These are phyloP conservation scores for Endocalyx cinctus DNA, from an alignment of 2,329 filamentous ascomycete genomes.

Conservation along the genomic window DNA sequence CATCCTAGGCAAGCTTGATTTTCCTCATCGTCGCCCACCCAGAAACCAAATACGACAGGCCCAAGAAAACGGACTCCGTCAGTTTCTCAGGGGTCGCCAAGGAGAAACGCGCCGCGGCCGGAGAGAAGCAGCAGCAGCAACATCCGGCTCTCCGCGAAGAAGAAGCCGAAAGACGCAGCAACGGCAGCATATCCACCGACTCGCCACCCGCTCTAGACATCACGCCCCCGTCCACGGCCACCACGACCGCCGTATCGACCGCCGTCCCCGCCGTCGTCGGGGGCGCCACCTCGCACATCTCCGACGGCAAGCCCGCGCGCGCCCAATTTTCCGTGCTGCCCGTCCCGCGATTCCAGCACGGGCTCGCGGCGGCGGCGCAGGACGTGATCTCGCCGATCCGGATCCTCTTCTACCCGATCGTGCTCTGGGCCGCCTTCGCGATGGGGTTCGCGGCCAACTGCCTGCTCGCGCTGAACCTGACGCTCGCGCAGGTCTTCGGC, in stretches of 20 bases:
- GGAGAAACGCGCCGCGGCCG: background rate
- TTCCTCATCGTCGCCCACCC: conserved; percentile 22
- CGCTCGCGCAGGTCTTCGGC: conserved; percentile 40
- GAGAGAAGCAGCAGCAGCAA: conserved; percentile 3
- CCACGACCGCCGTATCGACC: conserved; percentile 2
- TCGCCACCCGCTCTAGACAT: conserved; percentile 1
- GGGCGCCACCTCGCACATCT: conserved; percentile 5
- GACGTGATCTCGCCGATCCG: conserved; percentile 24
- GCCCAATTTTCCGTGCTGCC: conserved; percentile 23
- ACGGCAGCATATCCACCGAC: too few species aligned
- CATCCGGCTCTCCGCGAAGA: conserved; percentile 7
- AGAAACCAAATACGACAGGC: conserved; percentile 26
- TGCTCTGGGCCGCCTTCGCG: conserved; percentile 21
- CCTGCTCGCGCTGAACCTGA: conserved; percentile 46
- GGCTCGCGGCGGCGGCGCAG: conserved; percentile 12
- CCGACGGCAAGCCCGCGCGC: conserved; percentile 14
- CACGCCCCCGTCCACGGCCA: conserved; percentile 11
- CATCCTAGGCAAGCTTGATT: conserved; percentile 18
- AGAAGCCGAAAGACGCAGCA: too few species aligned
- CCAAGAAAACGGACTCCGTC: background rate
- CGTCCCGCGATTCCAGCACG: conserved; percentile 15
- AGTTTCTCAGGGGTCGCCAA: too few species aligned
- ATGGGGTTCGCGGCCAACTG: conserved; percentile 27
- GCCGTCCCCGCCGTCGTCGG: too few species aligned
- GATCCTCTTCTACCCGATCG: conserved; percentile 26